Percentiles rank a stretch among this genome's conserved stretches.
These are phyloP conservation scores for Albifimbria verrucaria DNA, from an alignment of 2,329 filamentous ascomycete genomes.

Conservation along the genomic window DNA sequence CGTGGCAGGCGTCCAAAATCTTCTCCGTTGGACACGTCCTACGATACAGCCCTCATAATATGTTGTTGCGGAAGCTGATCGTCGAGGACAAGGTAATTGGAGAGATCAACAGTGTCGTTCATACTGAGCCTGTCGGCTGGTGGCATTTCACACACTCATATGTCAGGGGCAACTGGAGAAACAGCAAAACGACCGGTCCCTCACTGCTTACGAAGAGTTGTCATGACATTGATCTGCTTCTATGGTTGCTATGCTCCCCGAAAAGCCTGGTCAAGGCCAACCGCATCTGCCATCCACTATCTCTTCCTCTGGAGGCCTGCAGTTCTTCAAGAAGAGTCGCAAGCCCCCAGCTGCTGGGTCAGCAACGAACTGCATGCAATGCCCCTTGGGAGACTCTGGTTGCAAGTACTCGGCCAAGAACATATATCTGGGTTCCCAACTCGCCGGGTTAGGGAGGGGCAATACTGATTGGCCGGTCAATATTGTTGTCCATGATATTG, in stretches of 20 bases:
- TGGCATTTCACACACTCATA: slow-evolving; percentile 94
- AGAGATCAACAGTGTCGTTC: slow-evolving; percentile 79
- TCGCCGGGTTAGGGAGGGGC: slow-evolving; percentile 57
- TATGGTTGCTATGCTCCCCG: slow-evolving; percentile 87
- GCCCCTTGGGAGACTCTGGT: slow-evolving; percentile 59
- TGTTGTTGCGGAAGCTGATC: slow-evolving; percentile 74
- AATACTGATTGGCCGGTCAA: slow-evolving; percentile 79
- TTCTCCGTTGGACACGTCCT: slow-evolving; percentile 95
- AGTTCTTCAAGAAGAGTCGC: slow-evolving; percentile 70
- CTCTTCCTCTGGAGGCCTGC: slow-evolving; percentile 72
- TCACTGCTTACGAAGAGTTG: slow-evolving; percentile 93
- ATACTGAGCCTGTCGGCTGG: slow-evolving; percentile 92
- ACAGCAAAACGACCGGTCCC: slow-evolving; percentile 70
- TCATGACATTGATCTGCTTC: slow-evolving; percentile 88
- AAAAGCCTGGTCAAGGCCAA: slow-evolving; percentile 35
- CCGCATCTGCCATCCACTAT: slow-evolving; percentile 74
- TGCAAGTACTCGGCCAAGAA: slow-evolving; percentile 86
- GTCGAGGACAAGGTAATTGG: slow-evolving; percentile 74
- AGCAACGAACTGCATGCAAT: slow-evolving; percentile 85
- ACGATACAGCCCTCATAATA: slow-evolving; percentile 90
- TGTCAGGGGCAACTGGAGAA: slow-evolving; percentile 91
- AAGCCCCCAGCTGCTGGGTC: slow-evolving; percentile 73
- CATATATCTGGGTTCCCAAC: slow-evolving; percentile 70
- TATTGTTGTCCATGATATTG: slow-evolving; percentile 89
- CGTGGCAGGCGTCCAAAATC: slow-evolving; percentile 39